Evolutionary conservation across 2,329 filamentous ascomycete species (phyloP).

Genomic region (Trichoderma sp.): DNA sequence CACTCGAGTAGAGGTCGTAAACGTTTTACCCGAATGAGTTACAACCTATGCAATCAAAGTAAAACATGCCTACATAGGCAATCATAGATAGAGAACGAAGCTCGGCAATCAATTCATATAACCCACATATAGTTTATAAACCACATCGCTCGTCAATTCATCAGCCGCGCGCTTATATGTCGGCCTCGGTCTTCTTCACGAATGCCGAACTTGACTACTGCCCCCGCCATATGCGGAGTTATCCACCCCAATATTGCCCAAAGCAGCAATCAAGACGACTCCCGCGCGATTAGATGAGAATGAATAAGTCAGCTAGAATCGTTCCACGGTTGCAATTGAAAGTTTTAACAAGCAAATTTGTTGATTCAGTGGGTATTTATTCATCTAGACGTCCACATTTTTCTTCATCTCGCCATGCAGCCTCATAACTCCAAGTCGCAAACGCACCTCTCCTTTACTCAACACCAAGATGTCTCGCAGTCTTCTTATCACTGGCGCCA

Average conservation of each 20-base stretch:
- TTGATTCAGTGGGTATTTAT: not conserved
- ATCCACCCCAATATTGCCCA: not conserved
- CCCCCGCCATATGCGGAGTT: not conserved
- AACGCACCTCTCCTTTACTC: not conserved
- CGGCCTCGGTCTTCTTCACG: not conserved
- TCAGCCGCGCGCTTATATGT: not conserved
- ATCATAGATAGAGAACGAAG: not conserved
- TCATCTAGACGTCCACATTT: not conserved
- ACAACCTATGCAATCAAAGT: not conserved
- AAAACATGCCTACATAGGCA: not conserved
- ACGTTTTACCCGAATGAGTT: not conserved
- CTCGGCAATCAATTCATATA: not conserved
- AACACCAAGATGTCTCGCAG: not conserved
- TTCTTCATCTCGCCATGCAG: not conserved
- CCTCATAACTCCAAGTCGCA: not conserved
- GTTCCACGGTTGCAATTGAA: not conserved
- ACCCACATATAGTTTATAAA: not conserved
- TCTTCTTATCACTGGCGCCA: not conserved
- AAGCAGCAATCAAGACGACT: not conserved
- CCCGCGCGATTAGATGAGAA: not conserved
- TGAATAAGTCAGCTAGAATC: not conserved
- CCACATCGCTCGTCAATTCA: not conserved
- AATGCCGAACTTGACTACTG: not conserved
- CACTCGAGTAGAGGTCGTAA: not conserved
- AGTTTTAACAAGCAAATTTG: not conserved